Percentiles rank a stretch among this genome's conserved stretches.
Conservation (phyloP, 441 rosid genomes). For the Euphorbia celastroides region DNA sequence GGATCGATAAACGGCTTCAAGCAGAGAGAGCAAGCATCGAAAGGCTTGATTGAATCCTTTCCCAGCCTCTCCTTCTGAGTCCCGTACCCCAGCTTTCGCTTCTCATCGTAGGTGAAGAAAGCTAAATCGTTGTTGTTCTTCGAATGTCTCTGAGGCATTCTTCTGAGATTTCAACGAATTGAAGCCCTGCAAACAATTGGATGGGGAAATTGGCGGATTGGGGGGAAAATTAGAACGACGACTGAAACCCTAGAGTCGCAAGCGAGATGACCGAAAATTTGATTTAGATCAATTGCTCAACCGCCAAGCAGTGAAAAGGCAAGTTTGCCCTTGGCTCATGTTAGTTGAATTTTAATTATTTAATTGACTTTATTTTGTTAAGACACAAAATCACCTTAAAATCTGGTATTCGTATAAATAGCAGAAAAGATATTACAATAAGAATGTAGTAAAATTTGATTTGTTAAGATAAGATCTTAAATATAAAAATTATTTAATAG, state of each 20-base stretch:
- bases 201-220: neutral
- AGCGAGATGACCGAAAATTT: neutral
- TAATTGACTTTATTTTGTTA: too few species aligned
- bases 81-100: constrained; percentile 78
- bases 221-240: neutral
- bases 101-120: constrained; percentile 91
- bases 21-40: constrained; percentile 85
- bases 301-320: too few species aligned
- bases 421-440: too few species aligned
- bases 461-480: too few species aligned
- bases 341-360: too few species aligned
- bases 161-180: neutral
- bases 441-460: too few species aligned
- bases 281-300: too few species aligned
- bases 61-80: constrained; percentile 91
- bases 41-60: constrained; percentile 80
- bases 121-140: constrained; percentile 90
- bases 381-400: too few species aligned
- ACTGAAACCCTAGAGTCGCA: constrained; percentile 15
- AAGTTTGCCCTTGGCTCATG: too few species aligned
- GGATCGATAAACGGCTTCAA: constrained; percentile 78
- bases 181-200: neutral
- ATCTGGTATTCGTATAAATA: too few species aligned
- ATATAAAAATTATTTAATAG: too few species aligned
- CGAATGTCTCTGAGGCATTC: constrained; percentile 94